Conservation (phyloP, 1,284 basidiomycete species). For the Hymenochaete sp. region DNA sequence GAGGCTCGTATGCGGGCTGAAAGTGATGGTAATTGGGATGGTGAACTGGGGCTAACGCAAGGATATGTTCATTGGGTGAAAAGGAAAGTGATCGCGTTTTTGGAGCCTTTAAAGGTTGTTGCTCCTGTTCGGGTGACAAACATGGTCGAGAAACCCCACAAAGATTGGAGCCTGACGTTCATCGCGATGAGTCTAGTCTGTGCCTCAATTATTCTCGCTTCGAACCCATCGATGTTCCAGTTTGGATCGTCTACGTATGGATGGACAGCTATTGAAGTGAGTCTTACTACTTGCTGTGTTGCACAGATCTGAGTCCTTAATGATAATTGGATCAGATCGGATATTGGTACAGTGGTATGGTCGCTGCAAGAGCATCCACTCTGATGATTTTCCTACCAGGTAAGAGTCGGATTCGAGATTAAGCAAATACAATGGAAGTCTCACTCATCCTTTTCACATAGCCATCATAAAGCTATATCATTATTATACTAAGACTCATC, state of each 20-base stretch:
- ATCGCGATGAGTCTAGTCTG: constrained; percentile 50
- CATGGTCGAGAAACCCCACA: constrained; percentile 18
- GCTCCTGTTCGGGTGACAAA: constrained; percentile 3
- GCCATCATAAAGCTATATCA: constrained; percentile 43
- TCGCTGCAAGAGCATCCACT: constrained; percentile 50
- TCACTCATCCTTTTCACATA: constrained; percentile 23
- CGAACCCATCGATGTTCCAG: constrained; percentile 57
- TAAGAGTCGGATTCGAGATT: constrained; percentile 28
- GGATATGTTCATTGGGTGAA: neutral
- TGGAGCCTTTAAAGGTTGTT: constrained; percentile 11
- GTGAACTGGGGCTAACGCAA: neutral
- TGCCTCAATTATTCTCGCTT: constrained; percentile 47
- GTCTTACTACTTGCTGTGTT: neutral
- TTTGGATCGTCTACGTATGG: constrained; percentile 58
- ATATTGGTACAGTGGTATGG: constrained; percentile 62
- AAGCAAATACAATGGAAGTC: neutral
- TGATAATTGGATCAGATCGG: constrained; percentile 52
- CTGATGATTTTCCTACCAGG: constrained; percentile 60
- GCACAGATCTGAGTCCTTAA: neutral
- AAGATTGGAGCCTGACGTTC: constrained; percentile 65
- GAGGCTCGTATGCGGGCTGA: constrained; percentile 8
- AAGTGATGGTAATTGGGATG: constrained; percentile 21
- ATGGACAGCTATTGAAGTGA: constrained; percentile 66
- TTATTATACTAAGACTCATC: constrained; percentile 25
- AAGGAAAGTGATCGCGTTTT: constrained; percentile 1